Evolutionary conservation across 2,329 filamentous ascomycete genomes (phyloP), one percentile per base, ranked within the genome.

Genomic region (Cladosporium halotolerans): DNA sequence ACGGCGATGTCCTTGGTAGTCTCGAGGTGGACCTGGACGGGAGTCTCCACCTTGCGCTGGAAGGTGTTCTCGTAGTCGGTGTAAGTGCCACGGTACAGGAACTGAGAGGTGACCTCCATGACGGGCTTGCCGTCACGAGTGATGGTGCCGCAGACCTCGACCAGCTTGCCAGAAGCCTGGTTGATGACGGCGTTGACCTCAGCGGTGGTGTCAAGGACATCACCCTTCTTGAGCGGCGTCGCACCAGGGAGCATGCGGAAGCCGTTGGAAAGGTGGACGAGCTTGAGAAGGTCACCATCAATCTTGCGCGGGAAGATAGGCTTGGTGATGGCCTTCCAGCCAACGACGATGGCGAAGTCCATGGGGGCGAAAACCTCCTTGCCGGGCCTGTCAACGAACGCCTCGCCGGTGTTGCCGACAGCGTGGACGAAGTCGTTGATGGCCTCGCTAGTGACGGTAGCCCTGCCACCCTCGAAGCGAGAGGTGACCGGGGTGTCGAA

Each of bases 401-500:
- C 91, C 70, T 99, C 93, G 36, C 92, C 92, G 11, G 88, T 96
- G 74, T 99, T 99, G 60, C 95, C 93, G 60, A 99, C 93, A 43
- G 93, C 92, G 68, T 99, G 91, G n/a, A 97, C 90, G 63, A 99
- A 99, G 74, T 99, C 91, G 58, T 95, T 95, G 74, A 99, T 96
- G 58, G 87, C 91, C 69, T 96, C 88, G 55, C 86, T 84, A 4
- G 89, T 96, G 61, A 99, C 91, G 23, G 82, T 89, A 4, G 89
- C 82, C 62, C 85, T 84, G 60, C 93, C 93, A 67, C 93, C 93
- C 61, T 93, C 89, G 67, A 99, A 99, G 62, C 84, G 85, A 67
- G 88, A 86, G 5, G 89, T 91, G 49, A 96, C 88, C 34, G 88
- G 79, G 13, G 87, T 85, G 64, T 96, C 86, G 52, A 96, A 88